Percentiles rank a stretch among this genome's conserved stretches.
Evolutionary conservation across 768 basidiomycete species (phyloP).

Genomic region (Boletus sp.): DNA sequence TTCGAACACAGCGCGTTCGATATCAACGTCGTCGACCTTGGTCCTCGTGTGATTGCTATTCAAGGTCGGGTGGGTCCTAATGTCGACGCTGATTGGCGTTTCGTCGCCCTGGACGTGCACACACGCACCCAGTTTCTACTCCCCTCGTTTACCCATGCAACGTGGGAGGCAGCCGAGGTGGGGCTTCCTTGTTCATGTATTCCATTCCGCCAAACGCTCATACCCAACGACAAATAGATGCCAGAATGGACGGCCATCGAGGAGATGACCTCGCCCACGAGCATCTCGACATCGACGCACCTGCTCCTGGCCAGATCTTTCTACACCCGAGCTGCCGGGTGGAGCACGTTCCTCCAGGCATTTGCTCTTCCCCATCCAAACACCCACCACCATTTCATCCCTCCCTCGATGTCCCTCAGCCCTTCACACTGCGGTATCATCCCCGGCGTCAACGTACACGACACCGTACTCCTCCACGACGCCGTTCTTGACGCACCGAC

Average conservation of each 20-base stretch:
- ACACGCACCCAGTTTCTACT: slow-evolving; percentile 3
- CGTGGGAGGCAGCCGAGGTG: slow-evolving; percentile 2
- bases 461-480: slow-evolving; percentile 12
- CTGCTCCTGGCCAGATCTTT: slow-evolving; percentile 10
- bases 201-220: neutral
- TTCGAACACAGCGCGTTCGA: slow-evolving; percentile 1
- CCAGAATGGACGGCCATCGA: neutral
- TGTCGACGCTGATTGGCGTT: neutral
- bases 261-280: neutral
- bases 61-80: neutral
- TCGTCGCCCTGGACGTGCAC: slow-evolving; percentile 17
- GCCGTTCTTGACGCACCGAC: slow-evolving; percentile 4
- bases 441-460: neutral
- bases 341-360: slow-evolving; percentile 9
- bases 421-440: slow-evolving; percentile 13
- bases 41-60: slow-evolving; percentile 14
- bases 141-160: neutral
- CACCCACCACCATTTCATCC: no score
- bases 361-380: slow-evolving; percentile 9
- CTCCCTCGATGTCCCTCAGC: neutral
- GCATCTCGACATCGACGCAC: slow-evolving; percentile 22
- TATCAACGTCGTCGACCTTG: slow-evolving; percentile 5
- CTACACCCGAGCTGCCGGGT: neutral
- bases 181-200: neutral
- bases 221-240: neutral